These are phyloP conservation scores for Saccharomycopsis vini DNA, from an alignment of 805 yeast species.

Conservation along the genomic window DNA sequence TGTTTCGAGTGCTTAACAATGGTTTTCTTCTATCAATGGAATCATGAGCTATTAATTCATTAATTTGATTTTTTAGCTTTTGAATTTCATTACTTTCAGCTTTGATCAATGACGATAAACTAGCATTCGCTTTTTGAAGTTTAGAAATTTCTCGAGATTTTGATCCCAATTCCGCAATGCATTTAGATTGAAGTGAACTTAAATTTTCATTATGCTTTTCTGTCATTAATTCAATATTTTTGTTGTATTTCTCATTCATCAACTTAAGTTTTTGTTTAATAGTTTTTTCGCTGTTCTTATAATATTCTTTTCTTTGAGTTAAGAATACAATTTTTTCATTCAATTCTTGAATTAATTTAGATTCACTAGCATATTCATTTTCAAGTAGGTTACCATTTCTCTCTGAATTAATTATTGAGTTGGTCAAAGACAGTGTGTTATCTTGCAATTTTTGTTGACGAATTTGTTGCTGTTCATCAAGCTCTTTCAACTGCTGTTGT, in stretches of 20 bases:
- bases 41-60: neutral
- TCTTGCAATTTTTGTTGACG: neutral
- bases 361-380: too few species aligned
- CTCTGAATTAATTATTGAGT: neutral
- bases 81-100: neutral
- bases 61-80: neutral
- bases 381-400: too few species aligned
- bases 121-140: neutral
- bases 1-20: too few species aligned
- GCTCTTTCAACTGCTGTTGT: neutral
- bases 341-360: neutral
- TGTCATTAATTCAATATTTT: conserved; percentile 2
- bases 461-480: neutral
- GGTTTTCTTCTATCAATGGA: neutral
- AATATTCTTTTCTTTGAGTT: conserved; percentile 3
- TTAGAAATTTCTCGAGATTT: neutral
- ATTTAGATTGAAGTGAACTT: neutral
- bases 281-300: neutral
- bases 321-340: neutral
- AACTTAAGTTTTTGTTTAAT: neutral
- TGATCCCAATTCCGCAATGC: neutral
- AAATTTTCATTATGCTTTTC: neutral
- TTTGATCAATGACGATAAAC: neutral
- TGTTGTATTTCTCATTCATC: neutral
- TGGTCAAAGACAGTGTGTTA: neutral